Conservation (phyloP, 2,329 filamentous ascomycete species). For the Calonectria multiphialidica region DNA sequence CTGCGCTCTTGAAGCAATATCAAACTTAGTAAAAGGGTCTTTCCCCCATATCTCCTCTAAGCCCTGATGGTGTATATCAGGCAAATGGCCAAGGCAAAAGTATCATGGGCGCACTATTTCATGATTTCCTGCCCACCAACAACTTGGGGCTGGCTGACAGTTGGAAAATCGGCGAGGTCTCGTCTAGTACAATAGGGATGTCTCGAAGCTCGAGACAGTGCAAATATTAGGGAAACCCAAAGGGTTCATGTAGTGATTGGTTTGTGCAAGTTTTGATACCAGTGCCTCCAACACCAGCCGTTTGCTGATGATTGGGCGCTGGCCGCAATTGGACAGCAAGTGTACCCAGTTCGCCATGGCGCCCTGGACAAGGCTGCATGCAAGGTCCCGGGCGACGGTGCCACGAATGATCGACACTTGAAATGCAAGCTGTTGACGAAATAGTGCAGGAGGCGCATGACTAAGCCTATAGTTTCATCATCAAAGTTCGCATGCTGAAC, state of each 20-base stretch:
- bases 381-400: conserved; percentile 41
- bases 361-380: conserved; percentile 32
- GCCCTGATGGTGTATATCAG: not conserved
- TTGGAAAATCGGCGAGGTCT: not conserved
- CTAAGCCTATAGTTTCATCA: conserved; percentile 6
- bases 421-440: conserved; percentile 22
- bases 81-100: too few species aligned
- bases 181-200: not conserved
- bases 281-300: not conserved
- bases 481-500: not conserved
- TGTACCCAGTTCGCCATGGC: conserved; percentile 13
- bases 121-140: too few species aligned
- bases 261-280: not conserved
- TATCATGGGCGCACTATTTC: not conserved
- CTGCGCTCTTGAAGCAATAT: not conserved
- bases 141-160: not conserved
- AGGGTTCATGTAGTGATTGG: not conserved
- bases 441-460: conserved; percentile 16
- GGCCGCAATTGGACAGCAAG: conserved; percentile 24
- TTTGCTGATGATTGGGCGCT: not conserved
- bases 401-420: conserved; percentile 35
- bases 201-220: not conserved
- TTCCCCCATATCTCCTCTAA: not conserved
- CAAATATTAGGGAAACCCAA: not conserved
- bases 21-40: not conserved